Percentiles rank a stretch among this genome's conserved stretches.
Conservation (phyloP, 2,329 filamentous ascomycete species). For the Diaporthe sp. region DNA sequence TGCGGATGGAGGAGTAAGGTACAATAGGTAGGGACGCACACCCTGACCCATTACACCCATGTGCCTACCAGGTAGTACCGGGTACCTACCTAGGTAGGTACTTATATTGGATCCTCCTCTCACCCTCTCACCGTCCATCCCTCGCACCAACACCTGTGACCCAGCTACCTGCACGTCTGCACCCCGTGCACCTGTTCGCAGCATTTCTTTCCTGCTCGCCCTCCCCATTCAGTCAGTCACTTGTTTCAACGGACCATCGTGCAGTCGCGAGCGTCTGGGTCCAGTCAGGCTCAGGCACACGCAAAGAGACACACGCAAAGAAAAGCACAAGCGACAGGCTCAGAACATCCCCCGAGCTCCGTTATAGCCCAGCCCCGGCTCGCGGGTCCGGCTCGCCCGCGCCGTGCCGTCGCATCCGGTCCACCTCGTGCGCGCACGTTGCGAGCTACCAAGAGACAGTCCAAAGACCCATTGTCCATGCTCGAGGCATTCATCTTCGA, state of each 20-base stretch:
- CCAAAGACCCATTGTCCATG: background rate
- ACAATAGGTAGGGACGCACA: background rate
- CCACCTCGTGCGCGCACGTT: background rate
- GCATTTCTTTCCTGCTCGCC: background rate
- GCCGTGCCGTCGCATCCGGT: constrained; percentile 1
- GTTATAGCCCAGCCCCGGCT: background rate
- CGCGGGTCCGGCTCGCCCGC: background rate
- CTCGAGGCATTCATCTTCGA: background rate
- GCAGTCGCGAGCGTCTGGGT: background rate
- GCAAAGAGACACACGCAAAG: background rate
- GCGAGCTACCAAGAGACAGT: background rate
- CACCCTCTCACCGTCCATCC: background rate
- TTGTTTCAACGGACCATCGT: background rate
- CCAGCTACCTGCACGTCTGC: background rate
- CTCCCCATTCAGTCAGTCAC: background rate
- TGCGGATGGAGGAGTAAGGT: too few relatives aligned
- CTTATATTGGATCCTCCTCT: background rate
- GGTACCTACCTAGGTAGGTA: background rate
- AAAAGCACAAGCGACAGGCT: background rate
- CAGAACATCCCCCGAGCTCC: background rate
- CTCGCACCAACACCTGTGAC: background rate
- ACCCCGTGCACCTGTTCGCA: background rate
- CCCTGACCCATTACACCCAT: background rate
- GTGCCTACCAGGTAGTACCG: background rate
- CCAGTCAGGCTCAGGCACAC: background rate